Conservation (phyloP, 306 rosid genomes). For the Quercus variabilis region DNA sequence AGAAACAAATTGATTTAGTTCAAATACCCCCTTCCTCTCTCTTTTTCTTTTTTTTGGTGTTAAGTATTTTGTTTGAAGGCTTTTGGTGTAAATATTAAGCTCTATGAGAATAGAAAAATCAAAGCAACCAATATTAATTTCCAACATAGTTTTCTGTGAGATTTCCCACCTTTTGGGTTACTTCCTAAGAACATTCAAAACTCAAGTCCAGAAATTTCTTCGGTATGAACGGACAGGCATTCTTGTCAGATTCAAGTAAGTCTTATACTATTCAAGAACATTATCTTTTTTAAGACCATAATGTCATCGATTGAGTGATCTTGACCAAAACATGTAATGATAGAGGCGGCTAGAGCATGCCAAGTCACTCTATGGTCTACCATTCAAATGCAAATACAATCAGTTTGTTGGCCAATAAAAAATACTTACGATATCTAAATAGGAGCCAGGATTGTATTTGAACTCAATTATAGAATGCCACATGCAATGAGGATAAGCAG, state of each 20-base stretch:
- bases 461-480: not conserved
- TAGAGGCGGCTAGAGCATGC: not conserved
- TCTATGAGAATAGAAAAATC: too few species aligned
- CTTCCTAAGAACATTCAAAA: not conserved
- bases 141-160: not conserved
- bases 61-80: too few species aligned
- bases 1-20: too few species aligned
- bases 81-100: too few species aligned
- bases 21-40: too few species aligned
- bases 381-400: not conserved
- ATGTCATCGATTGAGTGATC: too few species aligned
- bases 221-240: not conserved
- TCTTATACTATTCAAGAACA: not conserved
- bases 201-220: not conserved
- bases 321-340: not conserved
- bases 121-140: too few species aligned
- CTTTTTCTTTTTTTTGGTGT: too few species aligned
- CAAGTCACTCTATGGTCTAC: not conserved
- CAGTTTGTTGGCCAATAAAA: not conserved
- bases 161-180: not conserved
- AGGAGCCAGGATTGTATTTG: conserved; percentile 14
- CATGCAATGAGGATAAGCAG: not conserved
- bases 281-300: not conserved
- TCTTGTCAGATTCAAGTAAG: not conserved
- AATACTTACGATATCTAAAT: not conserved